Percentiles rank a stretch among this genome's conserved stretches.
phyloP scores from a whole-genome alignment of 2,329 filamentous ascomycete genomes.

The Colletotrichum lupini region DNA sequence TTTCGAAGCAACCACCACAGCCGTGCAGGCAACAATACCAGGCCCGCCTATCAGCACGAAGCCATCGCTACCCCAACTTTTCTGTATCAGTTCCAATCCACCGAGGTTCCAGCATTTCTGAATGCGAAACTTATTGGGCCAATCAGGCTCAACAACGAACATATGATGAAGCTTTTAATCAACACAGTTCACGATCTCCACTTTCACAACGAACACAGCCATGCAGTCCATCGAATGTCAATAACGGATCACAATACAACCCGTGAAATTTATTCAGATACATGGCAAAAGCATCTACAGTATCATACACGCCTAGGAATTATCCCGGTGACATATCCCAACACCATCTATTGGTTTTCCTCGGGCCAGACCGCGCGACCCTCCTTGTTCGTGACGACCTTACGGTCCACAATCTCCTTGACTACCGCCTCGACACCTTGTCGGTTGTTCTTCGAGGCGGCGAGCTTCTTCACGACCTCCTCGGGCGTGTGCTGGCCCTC shows the following conservation, averaged over 20 bases:
- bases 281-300: constrained; percentile 30
- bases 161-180: constrained; percentile 3
- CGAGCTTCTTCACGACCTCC: constrained; percentile 72
- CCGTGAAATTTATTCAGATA: constrained; percentile 29
- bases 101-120: background rate
- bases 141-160: constrained; percentile 6
- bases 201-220: background rate
- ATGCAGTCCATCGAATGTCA: background rate
- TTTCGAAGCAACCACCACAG: background rate
- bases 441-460: constrained; percentile 69
- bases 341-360: background rate
- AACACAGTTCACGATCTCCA: background rate
- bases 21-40: constrained; percentile 1
- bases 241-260: background rate
- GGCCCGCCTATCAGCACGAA: constrained; percentile 10
- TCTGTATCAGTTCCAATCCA: background rate
- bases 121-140: background rate
- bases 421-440: constrained; percentile 78
- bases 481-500: constrained; percentile 54
- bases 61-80: constrained; percentile 32
- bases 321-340: constrained; percentile 7
- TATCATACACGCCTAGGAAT: constrained; percentile 31
- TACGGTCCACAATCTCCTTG: constrained; percentile 73
- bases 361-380: constrained; percentile 55
- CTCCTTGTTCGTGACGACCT: constrained; percentile 60